A percentile compares a stretch with the other conserved stretches of the same genome.
phyloP scores from a whole-genome alignment of 2,329 filamentous ascomycete species.

The Neopestalotiopsis clavispora region DNA sequence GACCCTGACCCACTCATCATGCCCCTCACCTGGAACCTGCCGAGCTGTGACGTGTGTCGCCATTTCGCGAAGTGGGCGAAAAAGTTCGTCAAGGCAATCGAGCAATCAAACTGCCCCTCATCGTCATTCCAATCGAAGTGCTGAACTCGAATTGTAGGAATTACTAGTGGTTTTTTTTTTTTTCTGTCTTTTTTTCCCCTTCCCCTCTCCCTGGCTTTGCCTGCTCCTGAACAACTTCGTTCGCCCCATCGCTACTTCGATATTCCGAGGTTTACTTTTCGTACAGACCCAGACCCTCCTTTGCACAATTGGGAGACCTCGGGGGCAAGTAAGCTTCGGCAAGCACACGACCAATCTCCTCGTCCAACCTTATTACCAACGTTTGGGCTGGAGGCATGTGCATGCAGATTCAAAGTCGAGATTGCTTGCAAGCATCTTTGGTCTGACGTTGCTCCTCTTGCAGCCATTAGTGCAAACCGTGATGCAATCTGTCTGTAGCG shows the following conservation, averaged over 20 bases:
- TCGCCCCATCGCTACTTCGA: no score
- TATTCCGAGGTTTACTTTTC: no score
- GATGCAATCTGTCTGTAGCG: background rate
- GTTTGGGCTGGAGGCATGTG: background rate
- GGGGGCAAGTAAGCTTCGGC: background rate
- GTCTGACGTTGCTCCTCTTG: background rate
- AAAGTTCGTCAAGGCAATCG: background rate
- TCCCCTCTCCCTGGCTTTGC: no score
- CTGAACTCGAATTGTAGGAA: background rate
- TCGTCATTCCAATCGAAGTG: background rate
- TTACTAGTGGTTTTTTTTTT: no score
- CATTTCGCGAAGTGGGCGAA: slow-evolving; percentile 1
- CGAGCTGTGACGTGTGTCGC: slow-evolving; percentile 14
- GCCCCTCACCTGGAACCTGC: slow-evolving; percentile 14
- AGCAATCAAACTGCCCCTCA: background rate
- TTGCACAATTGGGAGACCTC: background rate
- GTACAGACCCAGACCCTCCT: no score
- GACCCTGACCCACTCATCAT: slow-evolving; percentile 11
- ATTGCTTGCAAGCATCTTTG: background rate
- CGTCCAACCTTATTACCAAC: background rate
- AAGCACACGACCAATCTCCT: slow-evolving; percentile 1
- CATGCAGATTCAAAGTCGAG: background rate
- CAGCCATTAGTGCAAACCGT: background rate
- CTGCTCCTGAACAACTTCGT: no score
- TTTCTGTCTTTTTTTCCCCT: no score